Evolutionary conservation across 2,329 filamentous ascomycete species (phyloP), one percentile per base, ranked within the genome.

Genomic region (Coniella vitis): DNA sequence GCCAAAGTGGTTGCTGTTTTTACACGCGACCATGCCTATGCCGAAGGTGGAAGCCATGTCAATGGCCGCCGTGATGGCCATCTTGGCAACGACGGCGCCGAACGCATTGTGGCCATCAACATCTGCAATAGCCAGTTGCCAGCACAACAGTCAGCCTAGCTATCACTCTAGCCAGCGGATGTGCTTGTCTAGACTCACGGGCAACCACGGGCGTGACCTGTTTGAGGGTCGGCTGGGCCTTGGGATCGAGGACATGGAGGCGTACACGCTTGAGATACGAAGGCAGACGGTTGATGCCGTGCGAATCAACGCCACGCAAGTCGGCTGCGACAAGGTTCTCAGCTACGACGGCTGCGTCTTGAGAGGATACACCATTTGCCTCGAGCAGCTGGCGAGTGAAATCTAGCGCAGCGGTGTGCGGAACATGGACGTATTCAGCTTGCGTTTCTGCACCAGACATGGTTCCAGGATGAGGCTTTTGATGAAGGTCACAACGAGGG

Each of bases 1-100:
- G 47, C 87, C 87, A 58, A 87, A 90, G 63, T 91, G 86, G 58
- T 91, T 91, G 36, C 82, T 86, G 65, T 85, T 83, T 63, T 83
- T 86, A 59, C 91, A 72, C 50, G 77, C 80, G 0, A 84, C 84
- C 76, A 93, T 82, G 21, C 87, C 87, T 54, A 91, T 86, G 12
- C 86, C 86, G 58, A 74, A 81, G 2, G 67, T 62, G 20, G 70
- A 65, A 0, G 86, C 86, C 66, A 85, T 82, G 9, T 77, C 72
- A 39, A 90, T 79, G 0, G 86, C 86, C 0, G 74, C 72, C 1
- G 65, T 63, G 81, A 91, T 90, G 21, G 76, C 86, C 29, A 55
- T 54, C 39, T 81, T 72, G 0, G 85, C 85, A 0, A 83, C 80
- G 0, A 90, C 70, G 58, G 90, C 90, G 10, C 87, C 87, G 61